phyloP scores from a whole-genome alignment of 441 rosid species.

The Populus hybrid region DNA sequence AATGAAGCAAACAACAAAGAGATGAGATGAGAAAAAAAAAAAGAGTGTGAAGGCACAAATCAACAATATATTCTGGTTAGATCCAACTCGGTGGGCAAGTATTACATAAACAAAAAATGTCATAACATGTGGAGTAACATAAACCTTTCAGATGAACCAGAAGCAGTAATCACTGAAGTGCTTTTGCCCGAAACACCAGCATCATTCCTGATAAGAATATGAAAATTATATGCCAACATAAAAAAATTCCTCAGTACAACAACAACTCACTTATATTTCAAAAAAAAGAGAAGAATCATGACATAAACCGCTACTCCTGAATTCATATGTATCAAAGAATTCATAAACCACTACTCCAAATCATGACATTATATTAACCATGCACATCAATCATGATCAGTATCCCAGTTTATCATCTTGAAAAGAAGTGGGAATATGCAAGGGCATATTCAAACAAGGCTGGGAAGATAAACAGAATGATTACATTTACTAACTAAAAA shows the following conservation, averaged over 20 bases:
- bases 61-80: not conserved
- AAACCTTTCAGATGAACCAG: constrained; percentile 80
- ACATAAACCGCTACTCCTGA: no score
- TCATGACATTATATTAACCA: no score
- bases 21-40: not conserved
- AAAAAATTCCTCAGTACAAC: not conserved
- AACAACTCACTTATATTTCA: no score
- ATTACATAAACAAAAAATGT: no score
- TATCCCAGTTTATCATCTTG: no score
- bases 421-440: no score
- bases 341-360: no score
- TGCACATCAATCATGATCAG: no score
- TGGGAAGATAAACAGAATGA: no score
- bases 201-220: constrained; percentile 42
- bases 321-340: no score
- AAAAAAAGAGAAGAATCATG: no score
- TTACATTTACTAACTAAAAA: not conserved
- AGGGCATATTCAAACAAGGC: no score
- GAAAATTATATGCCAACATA: constrained; percentile 6
- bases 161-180: constrained; percentile 53
- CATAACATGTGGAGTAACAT: constrained; percentile 1
- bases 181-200: constrained; percentile 58
- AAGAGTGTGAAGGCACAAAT: not conserved
- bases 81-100: not conserved
- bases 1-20: not conserved